Evolutionary conservation across 768 basidiomycete species (phyloP).

Genomic region (Lactarius sanguifluus): DNA sequence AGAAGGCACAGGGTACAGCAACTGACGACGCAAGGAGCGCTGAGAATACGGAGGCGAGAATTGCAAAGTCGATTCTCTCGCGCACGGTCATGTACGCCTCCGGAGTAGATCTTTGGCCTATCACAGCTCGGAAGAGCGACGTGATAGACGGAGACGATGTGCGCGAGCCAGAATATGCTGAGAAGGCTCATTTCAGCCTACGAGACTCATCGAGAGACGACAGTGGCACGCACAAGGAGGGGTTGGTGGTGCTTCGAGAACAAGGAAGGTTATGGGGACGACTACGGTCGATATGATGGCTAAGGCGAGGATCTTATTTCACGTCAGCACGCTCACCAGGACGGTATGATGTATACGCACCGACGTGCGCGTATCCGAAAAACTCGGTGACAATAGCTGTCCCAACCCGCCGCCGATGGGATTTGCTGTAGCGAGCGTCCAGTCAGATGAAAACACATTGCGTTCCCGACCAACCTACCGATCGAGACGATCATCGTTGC

Average conservation of each 20-base stretch:
- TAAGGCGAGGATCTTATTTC: slow-evolving; percentile 59
- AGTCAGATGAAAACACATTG: neutral
- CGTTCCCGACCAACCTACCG: slow-evolving; percentile 31
- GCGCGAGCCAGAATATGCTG: slow-evolving; percentile 70
- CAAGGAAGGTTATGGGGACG: slow-evolving; percentile 57
- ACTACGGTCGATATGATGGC: slow-evolving; percentile 68
- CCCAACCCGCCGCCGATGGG: slow-evolving; percentile 73
- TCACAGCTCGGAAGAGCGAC: slow-evolving; percentile 54
- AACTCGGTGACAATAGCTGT: slow-evolving; percentile 67
- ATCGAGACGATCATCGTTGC: slow-evolving; percentile 64
- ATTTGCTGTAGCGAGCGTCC: slow-evolving; percentile 48
- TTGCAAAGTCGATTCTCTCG: slow-evolving; percentile 70
- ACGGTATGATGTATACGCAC: slow-evolving; percentile 37
- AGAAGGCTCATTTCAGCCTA: neutral
- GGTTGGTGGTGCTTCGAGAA: slow-evolving; percentile 62
- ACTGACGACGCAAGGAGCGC: slow-evolving; percentile 62
- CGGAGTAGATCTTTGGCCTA: slow-evolving; percentile 41
- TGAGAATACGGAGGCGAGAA: slow-evolving; percentile 61
- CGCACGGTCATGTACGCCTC: slow-evolving; percentile 58
- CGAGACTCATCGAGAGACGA: neutral
- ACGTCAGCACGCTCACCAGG: neutral
- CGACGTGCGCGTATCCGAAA: slow-evolving; percentile 51
- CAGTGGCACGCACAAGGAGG: slow-evolving; percentile 63
- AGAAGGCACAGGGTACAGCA: neutral
- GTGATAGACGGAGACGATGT: slow-evolving; percentile 47